Evolutionary conservation across 2,329 filamentous ascomycete species (phyloP).

Genomic region (Colletotrichum brevisporum): DNA sequence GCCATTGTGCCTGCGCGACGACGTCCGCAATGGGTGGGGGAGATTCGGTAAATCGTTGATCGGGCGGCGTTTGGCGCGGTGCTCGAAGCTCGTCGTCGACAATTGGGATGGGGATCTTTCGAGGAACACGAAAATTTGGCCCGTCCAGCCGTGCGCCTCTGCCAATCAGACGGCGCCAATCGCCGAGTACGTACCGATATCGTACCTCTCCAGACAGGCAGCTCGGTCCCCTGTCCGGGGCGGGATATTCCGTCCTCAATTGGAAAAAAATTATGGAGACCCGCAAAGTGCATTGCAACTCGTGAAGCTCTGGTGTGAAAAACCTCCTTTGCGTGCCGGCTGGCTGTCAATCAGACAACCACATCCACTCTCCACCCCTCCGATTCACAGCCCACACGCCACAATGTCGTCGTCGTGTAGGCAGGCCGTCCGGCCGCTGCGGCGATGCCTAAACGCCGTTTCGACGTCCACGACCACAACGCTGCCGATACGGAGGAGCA

Average conservation of each 20-base stretch:
- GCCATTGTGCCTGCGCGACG: constrained; percentile 53
- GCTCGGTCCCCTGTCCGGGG: constrained; percentile 32
- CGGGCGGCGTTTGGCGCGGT: constrained; percentile 11
- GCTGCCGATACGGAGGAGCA: constrained; percentile 45
- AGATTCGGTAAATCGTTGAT: neutral
- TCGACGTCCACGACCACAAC: constrained; percentile 44
- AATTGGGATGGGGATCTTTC: constrained; percentile 17
- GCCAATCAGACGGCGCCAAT: constrained; percentile 33
- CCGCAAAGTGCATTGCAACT: constrained; percentile 29
- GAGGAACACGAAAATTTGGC: constrained; percentile 40
- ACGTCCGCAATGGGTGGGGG: constrained; percentile 18
- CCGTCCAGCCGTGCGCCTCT: constrained; percentile 27
- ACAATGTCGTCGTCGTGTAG: constrained; percentile 71
- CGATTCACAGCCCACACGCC: constrained; percentile 33
- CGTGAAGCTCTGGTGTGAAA: constrained; percentile 34
- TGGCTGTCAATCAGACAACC: constrained; percentile 11
- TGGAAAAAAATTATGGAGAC: constrained; percentile 40
- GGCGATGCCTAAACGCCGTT: constrained; percentile 65
- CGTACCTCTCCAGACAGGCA: constrained; percentile 3
- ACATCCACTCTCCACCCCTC: constrained; percentile 10
- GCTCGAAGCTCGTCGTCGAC: constrained; percentile 22
- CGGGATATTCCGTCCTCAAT: constrained; percentile 40
- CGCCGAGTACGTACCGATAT: constrained; percentile 17
- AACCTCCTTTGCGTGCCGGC: constrained; percentile 18
- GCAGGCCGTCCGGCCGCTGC: constrained; percentile 70